Conservation (phyloP, 1,139 yeast species). For the Debaryomyces fabryi region DNA sequence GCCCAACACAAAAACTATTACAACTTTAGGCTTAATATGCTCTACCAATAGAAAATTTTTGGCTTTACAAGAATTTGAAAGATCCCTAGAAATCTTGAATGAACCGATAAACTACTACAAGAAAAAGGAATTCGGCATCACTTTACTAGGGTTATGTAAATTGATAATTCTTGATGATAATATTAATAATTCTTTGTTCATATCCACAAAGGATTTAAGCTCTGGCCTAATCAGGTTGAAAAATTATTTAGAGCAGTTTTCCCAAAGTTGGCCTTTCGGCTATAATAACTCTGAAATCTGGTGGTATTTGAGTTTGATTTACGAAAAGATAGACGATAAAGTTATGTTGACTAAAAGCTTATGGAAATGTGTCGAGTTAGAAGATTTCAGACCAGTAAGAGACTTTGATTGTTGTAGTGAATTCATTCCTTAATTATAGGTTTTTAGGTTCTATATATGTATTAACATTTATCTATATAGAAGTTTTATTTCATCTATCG, state of each 20-base stretch:
- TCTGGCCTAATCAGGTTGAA: constrained; percentile 71
- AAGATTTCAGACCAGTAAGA: constrained; percentile 68
- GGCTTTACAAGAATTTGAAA: constrained; percentile 70
- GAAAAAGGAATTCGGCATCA: constrained; percentile 50
- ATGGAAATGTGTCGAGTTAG: constrained; percentile 70
- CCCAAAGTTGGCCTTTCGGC: constrained; percentile 55
- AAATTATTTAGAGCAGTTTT: constrained; percentile 57
- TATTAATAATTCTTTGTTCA: constrained; percentile 36
- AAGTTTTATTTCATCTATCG: background rate
- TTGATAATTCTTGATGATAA: constrained; percentile 52
- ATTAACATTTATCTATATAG: background rate
- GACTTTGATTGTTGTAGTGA: constrained; percentile 32
- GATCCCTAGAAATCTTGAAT: constrained; percentile 53
- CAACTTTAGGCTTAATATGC: constrained; percentile 57
- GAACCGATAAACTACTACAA: constrained; percentile 22
- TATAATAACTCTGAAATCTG: constrained; percentile 68
- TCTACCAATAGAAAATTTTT: constrained; percentile 41
- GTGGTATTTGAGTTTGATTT: constrained; percentile 68
- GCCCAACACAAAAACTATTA: constrained; percentile 56
- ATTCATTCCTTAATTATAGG: constrained; percentile 9
- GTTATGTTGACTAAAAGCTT: constrained; percentile 54
- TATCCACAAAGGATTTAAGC: constrained; percentile 53
- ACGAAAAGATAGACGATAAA: constrained; percentile 63
- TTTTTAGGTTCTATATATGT: background rate
- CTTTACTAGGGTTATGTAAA: constrained; percentile 68